Evolutionary conservation across 495 filamentous ascomycete genomes (phyloP).

Genomic region (Pyronema domesticum): DNA sequence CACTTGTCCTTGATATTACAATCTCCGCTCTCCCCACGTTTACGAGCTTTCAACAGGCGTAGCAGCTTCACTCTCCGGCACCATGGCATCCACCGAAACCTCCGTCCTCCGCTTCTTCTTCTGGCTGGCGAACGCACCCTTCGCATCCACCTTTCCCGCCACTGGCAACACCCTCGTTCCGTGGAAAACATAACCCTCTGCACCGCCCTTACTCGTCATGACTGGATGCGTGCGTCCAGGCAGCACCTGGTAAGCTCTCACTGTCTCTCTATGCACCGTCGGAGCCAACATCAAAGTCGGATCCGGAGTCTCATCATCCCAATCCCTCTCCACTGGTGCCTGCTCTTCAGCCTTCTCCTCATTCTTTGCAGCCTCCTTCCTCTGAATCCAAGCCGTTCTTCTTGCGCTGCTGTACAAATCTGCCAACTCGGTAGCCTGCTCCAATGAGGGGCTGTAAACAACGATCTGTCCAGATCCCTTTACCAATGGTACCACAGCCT

Average conservation of each 20-base stretch:
- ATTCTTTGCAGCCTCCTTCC: constrained; percentile 4
- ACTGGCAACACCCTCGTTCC: constrained; percentile 63
- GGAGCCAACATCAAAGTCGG: constrained; percentile 66
- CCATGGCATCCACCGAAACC: too few species aligned
- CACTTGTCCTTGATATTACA: too few species aligned
- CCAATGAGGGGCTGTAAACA: constrained; percentile 63
- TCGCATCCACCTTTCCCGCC: constrained; percentile 58
- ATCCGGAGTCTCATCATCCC: constrained; percentile 49
- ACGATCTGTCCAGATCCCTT: constrained; percentile 66
- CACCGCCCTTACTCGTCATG: constrained; percentile 75
- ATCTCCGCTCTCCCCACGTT: too few species aligned
- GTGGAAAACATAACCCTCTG: constrained; percentile 81
- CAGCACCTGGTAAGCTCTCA: constrained; percentile 71
- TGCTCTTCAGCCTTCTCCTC: constrained; percentile 31
- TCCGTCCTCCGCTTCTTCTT: constrained; percentile 32
- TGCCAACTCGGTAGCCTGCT: constrained; percentile 52
- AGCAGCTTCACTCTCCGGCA: too few species aligned
- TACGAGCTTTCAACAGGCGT: too few species aligned
- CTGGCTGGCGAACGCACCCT: constrained; percentile 41
- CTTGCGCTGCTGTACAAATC: constrained; percentile 66
- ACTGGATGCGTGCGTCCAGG: constrained; percentile 83
- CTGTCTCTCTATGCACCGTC: constrained; percentile 56
- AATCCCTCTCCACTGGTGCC: constrained; percentile 22
- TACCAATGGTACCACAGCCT: constrained; percentile 55
- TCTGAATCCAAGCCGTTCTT: constrained; percentile 25